Evolutionary conservation across 352 stramenopile species (phyloP).

Genomic region (Phytophthora aleatoria): DNA sequence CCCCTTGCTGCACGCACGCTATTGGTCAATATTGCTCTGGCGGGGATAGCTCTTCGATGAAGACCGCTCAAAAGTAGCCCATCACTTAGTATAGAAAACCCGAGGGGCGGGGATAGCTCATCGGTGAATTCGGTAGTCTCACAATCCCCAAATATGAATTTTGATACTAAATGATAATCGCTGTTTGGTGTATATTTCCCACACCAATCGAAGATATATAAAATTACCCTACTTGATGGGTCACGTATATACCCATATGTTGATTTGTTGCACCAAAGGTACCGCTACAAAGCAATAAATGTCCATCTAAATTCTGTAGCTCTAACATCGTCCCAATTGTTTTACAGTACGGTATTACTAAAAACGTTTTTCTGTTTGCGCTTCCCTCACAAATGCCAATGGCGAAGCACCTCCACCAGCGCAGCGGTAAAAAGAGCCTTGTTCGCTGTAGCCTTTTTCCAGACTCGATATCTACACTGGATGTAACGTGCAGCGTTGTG

Average conservation of each 20-base stretch:
- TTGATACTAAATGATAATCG: not conserved
- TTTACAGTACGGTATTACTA: not conserved
- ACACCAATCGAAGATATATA: not conserved
- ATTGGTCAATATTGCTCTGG: too few species aligned
- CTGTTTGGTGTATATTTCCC: not conserved
- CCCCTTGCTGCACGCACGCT: too few species aligned
- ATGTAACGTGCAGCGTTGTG: constrained; percentile 56
- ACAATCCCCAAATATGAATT: not conserved
- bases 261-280: too few species aligned
- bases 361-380: not conserved
- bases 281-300: too few species aligned
- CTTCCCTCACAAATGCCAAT: constrained; percentile 37
- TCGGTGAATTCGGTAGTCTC: too few species aligned
- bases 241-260: too few species aligned
- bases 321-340: too few species aligned
- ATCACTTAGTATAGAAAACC: too few species aligned
- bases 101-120: too few species aligned
- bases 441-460: constrained; percentile 21
- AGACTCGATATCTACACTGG: constrained; percentile 42
- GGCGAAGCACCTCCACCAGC: constrained; percentile 20
- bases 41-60: too few species aligned
- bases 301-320: too few species aligned
- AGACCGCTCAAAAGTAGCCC: too few species aligned
- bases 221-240: not conserved
- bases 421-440: constrained; percentile 16